phyloP scores from a whole-genome alignment of 192 early-diverging fungal genomes.

The Geranomyces michiganensis region DNA sequence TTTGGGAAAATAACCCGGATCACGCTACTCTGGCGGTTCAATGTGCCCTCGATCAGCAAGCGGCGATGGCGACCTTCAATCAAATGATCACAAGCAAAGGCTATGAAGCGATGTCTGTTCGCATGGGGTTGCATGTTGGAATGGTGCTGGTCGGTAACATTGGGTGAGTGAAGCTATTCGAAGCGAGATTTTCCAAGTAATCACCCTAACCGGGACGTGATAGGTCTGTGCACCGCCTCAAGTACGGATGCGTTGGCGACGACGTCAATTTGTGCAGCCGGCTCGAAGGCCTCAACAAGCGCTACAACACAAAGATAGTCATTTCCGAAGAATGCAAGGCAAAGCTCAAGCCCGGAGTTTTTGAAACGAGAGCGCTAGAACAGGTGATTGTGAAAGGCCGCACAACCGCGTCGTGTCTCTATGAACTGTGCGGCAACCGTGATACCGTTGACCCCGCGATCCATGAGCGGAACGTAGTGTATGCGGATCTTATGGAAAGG shows the following conservation, averaged over 20 bases:
- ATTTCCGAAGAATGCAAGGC: neutral
- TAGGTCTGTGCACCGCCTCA: slow-evolving; percentile 10
- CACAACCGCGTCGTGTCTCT: neutral
- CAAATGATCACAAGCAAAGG: slow-evolving; percentile 10
- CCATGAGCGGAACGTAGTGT: neutral
- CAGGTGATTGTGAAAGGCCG: slow-evolving; percentile 19
- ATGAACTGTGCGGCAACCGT: slow-evolving; percentile 10
- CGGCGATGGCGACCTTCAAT: neutral
- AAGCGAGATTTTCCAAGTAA: too few species aligned
- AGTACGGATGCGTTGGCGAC: slow-evolving; percentile 13
- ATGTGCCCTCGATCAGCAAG: slow-evolving; percentile 10
- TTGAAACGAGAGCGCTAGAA: slow-evolving; percentile 9
- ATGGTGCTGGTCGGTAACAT: slow-evolving; percentile 12
- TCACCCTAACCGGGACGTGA: too few species aligned
- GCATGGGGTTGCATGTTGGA: slow-evolving; percentile 13
- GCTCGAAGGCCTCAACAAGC: slow-evolving; percentile 13
- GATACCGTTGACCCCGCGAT: neutral
- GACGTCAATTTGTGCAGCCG: slow-evolving; percentile 9
- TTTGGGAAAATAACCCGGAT: slow-evolving; percentile 12
- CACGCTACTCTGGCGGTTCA: slow-evolving; percentile 5
- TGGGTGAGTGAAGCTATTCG: neutral
- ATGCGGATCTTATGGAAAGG: neutral
- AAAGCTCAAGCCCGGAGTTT: neutral
- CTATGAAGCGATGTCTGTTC: slow-evolving; percentile 6
- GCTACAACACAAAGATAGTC: slow-evolving; percentile 7